phyloP scores from a whole-genome alignment of 2,329 filamentous ascomycete genomes.

The Chaetomium olivaceum region DNA sequence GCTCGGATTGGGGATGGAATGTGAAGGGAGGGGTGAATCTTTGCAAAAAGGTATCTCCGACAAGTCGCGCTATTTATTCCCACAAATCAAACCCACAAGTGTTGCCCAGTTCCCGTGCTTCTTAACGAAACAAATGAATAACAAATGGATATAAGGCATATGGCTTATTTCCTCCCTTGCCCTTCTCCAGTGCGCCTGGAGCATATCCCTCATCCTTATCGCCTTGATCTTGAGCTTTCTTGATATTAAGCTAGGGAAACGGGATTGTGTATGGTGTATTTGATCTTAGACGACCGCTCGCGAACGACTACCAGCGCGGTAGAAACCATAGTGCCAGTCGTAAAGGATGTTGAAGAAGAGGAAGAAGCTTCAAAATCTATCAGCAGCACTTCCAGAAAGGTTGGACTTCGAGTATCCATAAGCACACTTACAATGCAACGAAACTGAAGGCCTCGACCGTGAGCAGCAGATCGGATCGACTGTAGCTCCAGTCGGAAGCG shows the following conservation, averaged over 20 bases:
- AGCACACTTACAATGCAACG: conserved; percentile 38
- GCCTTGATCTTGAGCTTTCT: background rate
- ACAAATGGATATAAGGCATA: too few relatives aligned
- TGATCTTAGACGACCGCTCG: conserved; percentile 33
- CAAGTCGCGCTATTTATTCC: background rate
- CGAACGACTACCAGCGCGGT: conserved; percentile 29
- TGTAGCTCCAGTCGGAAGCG: conserved; percentile 35
- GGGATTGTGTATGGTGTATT: background rate
- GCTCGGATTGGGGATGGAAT: background rate
- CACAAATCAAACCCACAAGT: background rate
- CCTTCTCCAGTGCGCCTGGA: too few relatives aligned
- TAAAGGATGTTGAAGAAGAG: conserved; percentile 40
- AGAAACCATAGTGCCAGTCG: conserved; percentile 38
- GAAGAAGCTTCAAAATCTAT: conserved; percentile 34
- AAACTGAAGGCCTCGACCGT: conserved; percentile 40
- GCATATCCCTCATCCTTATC: background rate
- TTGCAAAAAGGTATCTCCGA: too few relatives aligned
- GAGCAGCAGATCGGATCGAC: conserved; percentile 31
- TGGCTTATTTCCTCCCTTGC: background rate
- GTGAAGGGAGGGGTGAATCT: background rate
- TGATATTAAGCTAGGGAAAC: background rate
- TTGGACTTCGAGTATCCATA: background rate
- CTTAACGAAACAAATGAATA: background rate
- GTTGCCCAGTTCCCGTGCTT: background rate
- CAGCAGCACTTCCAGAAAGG: background rate